Percentiles rank a stretch among this genome's conserved stretches.
phyloP scores from a whole-genome alignment of 345 rosid genomes.

The Diplotaxis tenuifolia region DNA sequence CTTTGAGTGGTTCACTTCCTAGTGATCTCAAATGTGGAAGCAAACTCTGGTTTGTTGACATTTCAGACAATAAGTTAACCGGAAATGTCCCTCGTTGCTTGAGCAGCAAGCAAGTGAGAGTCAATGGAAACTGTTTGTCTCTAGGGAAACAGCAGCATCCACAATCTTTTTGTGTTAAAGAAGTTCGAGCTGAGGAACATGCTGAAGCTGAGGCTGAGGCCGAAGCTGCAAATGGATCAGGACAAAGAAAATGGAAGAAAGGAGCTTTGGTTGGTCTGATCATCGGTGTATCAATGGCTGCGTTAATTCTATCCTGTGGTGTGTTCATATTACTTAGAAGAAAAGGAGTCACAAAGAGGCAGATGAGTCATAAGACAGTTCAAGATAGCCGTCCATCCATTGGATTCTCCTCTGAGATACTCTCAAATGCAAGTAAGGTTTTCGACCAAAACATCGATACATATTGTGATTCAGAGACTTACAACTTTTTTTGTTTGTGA shows the following conservation, averaged over 20 bases:
- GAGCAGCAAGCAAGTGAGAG: slow-evolving; percentile 39
- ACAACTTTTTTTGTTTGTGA: not conserved
- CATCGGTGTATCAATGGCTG: slow-evolving; percentile 37
- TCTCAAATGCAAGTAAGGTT: slow-evolving; percentile 59
- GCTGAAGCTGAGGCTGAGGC: slow-evolving; percentile 26
- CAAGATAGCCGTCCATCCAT: slow-evolving; percentile 43
- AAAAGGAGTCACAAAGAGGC: slow-evolving; percentile 49
- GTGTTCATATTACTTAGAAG: slow-evolving; percentile 42
- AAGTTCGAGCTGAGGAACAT: slow-evolving; percentile 26
- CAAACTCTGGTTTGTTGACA: slow-evolving; percentile 53
- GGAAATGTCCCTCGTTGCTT: slow-evolving; percentile 62
- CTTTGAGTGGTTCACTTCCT: slow-evolving; percentile 54
- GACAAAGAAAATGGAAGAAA: slow-evolving; percentile 38
- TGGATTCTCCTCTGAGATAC: slow-evolving; percentile 53
- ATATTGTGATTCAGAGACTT: not conserved
- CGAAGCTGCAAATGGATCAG: slow-evolving; percentile 24
- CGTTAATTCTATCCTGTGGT: slow-evolving; percentile 41
- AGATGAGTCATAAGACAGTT: slow-evolving; percentile 46
- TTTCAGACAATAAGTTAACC: slow-evolving; percentile 57
- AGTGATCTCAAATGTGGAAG: slow-evolving; percentile 48
- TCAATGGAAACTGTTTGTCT: slow-evolving; percentile 62
- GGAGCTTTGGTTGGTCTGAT: slow-evolving; percentile 46
- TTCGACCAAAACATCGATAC: no score
- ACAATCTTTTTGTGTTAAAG: slow-evolving; percentile 48
- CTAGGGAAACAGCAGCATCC: slow-evolving; percentile 46